Evolutionary conservation across 352 stramenopile species (phyloP).

Genomic region (Phytophthora europaea): DNA sequence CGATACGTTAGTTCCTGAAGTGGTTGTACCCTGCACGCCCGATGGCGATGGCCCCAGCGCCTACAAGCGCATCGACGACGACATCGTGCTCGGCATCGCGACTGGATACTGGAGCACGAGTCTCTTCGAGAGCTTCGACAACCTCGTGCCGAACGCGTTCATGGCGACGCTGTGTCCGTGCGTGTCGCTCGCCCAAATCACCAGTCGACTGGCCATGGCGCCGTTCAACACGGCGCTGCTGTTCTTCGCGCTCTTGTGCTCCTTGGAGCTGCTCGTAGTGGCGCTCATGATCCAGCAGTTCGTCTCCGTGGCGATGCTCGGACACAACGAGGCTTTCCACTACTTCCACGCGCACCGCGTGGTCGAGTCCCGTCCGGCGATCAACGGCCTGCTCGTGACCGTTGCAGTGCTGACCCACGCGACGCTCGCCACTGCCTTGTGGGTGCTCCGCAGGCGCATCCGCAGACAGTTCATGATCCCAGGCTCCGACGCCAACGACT

Average conservation of each 20-base stretch:
- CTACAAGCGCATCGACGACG: slow-evolving; percentile 38
- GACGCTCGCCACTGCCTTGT: slow-evolving; percentile 36
- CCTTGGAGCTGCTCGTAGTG: slow-evolving; percentile 23
- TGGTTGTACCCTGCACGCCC: slow-evolving; percentile 25
- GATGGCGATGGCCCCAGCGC: slow-evolving; percentile 18
- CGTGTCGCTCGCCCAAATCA: slow-evolving; percentile 65
- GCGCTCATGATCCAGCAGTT: slow-evolving; percentile 29
- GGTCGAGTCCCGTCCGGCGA: slow-evolving; percentile 23
- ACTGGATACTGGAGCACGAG: slow-evolving; percentile 39
- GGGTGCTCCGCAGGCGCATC: slow-evolving; percentile 48
- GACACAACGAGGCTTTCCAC: slow-evolving; percentile 17
- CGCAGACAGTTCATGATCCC: slow-evolving; percentile 64
- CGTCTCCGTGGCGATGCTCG: slow-evolving; percentile 26
- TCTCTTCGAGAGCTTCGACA: slow-evolving; percentile 57
- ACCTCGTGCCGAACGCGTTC: slow-evolving; percentile 59
- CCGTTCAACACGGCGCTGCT: slow-evolving; percentile 52
- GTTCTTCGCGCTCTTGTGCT: slow-evolving; percentile 39
- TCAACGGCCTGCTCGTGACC: slow-evolving; percentile 32
- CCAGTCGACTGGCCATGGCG: slow-evolving; percentile 53
- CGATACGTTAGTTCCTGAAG: slow-evolving; percentile 19
- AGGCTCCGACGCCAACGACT: slow-evolving; percentile 50
- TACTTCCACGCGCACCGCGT: slow-evolving; percentile 43
- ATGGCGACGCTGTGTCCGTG: slow-evolving; percentile 66
- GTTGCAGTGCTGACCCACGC: slow-evolving; percentile 30
- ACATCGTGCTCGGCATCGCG: slow-evolving; percentile 30